Percentiles rank a stretch among this genome's conserved stretches.
phyloP scores from a whole-genome alignment of 1,284 basidiomycete species.

The Takashimella koratensis region DNA sequence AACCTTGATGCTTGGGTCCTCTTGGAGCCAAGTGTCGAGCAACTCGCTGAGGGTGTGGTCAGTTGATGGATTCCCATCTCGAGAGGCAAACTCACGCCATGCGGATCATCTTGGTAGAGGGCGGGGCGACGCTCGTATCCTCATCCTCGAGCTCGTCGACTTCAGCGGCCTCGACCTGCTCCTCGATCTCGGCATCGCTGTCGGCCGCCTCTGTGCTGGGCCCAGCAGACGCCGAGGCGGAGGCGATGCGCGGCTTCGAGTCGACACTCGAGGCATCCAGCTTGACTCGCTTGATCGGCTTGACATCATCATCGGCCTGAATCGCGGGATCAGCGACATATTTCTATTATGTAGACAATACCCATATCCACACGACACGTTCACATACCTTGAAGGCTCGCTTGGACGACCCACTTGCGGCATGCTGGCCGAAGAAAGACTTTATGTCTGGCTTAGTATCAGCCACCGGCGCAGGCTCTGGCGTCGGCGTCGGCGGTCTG shows the following conservation, averaged over 20 bases:
- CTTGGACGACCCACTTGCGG: constrained; percentile 1
- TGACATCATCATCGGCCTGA: constrained; percentile 1
- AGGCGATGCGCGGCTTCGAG: too few relatives aligned
- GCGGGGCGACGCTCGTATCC: constrained; percentile 11
- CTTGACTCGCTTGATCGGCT: not conserved
- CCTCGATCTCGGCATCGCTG: constrained; percentile 4
- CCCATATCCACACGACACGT: too few relatives aligned
- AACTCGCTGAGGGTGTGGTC: constrained; percentile 16
- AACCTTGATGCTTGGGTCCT: constrained; percentile 31
- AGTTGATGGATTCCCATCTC: too few relatives aligned
- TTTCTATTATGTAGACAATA: too few relatives aligned
- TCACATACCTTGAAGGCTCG: too few relatives aligned
- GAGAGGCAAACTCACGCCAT: constrained; percentile 26
- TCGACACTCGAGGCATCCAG: not conserved
- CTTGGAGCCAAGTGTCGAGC: constrained; percentile 23
- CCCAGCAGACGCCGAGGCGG: too few relatives aligned
- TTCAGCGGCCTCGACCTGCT: not conserved
- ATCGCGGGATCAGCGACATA: too few relatives aligned
- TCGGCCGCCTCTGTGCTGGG: too few relatives aligned
- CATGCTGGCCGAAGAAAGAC: not conserved
- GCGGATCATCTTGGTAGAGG: constrained; percentile 41
- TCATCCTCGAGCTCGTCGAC: constrained; percentile 6
- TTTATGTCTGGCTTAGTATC: constrained; percentile 13
- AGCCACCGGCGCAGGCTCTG: constrained; percentile 45
- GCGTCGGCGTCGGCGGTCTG: constrained; percentile 18